A percentile compares a stretch with the other conserved stretches of the same genome.
These are phyloP conservation scores for Colletotrichum orchidophilum DNA, from an alignment of 2,329 filamentous ascomycete genomes.

Conservation along the genomic window DNA sequence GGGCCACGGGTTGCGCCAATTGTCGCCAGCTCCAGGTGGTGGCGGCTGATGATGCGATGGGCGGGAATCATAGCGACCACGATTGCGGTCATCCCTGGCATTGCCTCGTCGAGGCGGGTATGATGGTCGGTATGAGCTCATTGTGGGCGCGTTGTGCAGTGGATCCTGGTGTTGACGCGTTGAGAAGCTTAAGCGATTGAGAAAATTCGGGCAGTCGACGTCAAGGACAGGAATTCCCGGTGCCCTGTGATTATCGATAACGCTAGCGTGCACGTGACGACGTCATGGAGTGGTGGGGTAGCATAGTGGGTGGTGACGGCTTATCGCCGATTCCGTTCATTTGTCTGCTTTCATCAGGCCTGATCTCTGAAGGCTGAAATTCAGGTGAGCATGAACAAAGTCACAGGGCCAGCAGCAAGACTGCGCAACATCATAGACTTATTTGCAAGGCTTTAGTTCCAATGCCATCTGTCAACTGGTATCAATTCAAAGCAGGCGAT, in stretches of 20 bases:
- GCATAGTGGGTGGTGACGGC: neutral
- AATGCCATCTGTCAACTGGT: neutral
- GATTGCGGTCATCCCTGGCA: slow-evolving; percentile 18
- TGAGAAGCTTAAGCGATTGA: slow-evolving; percentile 8
- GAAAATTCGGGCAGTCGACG: slow-evolving; percentile 23
- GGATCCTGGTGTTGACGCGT: slow-evolving; percentile 33
- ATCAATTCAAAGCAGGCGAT: neutral
- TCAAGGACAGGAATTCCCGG: slow-evolving; percentile 18
- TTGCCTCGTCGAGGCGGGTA: slow-evolving; percentile 23
- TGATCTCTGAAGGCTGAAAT: too few relatives aligned
- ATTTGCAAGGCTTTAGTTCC: neutral
- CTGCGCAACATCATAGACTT: neutral
- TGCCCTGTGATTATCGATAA: slow-evolving; percentile 27
- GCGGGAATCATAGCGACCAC: slow-evolving; percentile 12
- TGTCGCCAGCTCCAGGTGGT: slow-evolving; percentile 17
- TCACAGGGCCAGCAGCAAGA: neutral
- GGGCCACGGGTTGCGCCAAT: slow-evolving; percentile 26
- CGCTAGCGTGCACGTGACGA: slow-evolving; percentile 2
- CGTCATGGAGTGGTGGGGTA: neutral
- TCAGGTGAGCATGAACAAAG: neutral
- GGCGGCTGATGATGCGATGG: slow-evolving; percentile 3
- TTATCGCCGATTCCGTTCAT: neutral
- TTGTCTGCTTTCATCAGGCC: neutral
- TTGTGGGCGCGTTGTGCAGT: slow-evolving; percentile 28
- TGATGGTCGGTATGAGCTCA: slow-evolving; percentile 32